These are phyloP conservation scores for Taiozyma onychis DNA, from an alignment of 1,139 yeast species.

Conservation along the genomic window DNA sequence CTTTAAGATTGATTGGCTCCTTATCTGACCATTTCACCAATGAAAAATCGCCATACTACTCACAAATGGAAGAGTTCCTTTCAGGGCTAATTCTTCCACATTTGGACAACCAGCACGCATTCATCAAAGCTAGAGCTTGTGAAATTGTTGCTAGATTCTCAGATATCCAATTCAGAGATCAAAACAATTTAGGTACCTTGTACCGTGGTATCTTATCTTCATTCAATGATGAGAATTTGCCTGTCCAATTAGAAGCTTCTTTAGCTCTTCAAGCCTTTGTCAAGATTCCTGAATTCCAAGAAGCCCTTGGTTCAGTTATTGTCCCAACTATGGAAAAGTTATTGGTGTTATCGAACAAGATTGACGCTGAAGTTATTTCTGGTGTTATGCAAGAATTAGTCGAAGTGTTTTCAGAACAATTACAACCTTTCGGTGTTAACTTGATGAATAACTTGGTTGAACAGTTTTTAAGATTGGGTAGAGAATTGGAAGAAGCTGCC, in stretches of 20 bases:
- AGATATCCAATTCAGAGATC: slow-evolving; percentile 50
- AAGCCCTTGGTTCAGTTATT: slow-evolving; percentile 60
- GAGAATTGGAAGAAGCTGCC: slow-evolving; percentile 61
- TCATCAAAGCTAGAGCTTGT: slow-evolving; percentile 79
- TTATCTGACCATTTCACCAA: slow-evolving; percentile 54
- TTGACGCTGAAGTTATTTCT: slow-evolving; percentile 83
- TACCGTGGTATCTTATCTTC: slow-evolving; percentile 66
- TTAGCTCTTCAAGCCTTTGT: slow-evolving; percentile 80
- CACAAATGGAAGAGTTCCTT: slow-evolving; percentile 68
- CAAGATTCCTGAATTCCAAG: slow-evolving; percentile 57
- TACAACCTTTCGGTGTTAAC: slow-evolving; percentile 91
- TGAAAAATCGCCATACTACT: slow-evolving; percentile 51
- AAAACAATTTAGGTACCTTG: slow-evolving; percentile 43
- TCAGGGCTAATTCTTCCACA: slow-evolving; percentile 65
- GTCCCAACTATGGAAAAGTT: slow-evolving; percentile 80
- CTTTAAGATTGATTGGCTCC: slow-evolving; percentile 71
- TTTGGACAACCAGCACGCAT: slow-evolving; percentile 59
- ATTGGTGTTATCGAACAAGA: slow-evolving; percentile 67
- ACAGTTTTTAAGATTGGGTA: slow-evolving; percentile 71
- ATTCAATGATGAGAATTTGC: slow-evolving; percentile 55
- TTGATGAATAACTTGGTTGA: slow-evolving; percentile 74
- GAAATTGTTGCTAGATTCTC: slow-evolving; percentile 70
- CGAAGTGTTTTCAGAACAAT: slow-evolving; percentile 78
- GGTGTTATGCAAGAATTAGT: slow-evolving; percentile 96
- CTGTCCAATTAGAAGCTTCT: slow-evolving; percentile 81